Evolutionary conservation across 345 rosid genomes (phyloP), one percentile per base, ranked within the genome.

Genomic region (Ceriops decandra): DNA sequence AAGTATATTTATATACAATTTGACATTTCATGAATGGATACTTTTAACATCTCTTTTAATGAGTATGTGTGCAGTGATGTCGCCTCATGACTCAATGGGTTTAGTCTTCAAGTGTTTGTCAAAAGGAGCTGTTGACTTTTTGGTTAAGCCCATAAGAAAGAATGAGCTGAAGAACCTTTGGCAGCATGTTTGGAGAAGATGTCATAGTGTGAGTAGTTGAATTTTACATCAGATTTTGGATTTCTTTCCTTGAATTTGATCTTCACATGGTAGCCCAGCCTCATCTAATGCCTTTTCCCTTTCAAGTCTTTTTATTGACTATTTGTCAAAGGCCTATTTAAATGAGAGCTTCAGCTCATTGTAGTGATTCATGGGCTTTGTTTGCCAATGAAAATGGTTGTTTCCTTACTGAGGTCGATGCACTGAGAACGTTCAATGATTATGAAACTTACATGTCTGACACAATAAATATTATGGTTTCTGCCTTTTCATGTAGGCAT

Each of bases 131-230:
- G 74, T 53, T 64, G 79, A 75, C 69, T 75, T 64, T 60, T 66
- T 75, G 17, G 74, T 75, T 53, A 75, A 75, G 71, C 79, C 79
- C 19, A 60, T 75, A 52, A 67, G 79, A 31, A 75, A 66, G 65
- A 75, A 75, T 70, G 79, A 75, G 38, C 79, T 75, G 30, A 64
- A 66, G 63, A 69, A 52, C 56, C 66, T 70, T 46, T 75, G 79
- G 79, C 79, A 75, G 65, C 79, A 75, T 65, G 74, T 75, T 21
- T 75, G 79, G 79, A 75, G 79, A 66, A 69, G 63, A 53, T 60
- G 63, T 26, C 56, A 57, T 8, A 60, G 63, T 4, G 63, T 68
- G 64, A 42, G 68, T 65, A 13, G 51, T 60, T 66, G 56, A 38
- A 68, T 68, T 74, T 61, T 53, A 57, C 52, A 68, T 6, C 59